A percentile compares a stretch with the other conserved stretches of the same genome.
phyloP scores from a whole-genome alignment of 2,329 filamentous ascomycete species.

The Fusarium heterosporum region DNA sequence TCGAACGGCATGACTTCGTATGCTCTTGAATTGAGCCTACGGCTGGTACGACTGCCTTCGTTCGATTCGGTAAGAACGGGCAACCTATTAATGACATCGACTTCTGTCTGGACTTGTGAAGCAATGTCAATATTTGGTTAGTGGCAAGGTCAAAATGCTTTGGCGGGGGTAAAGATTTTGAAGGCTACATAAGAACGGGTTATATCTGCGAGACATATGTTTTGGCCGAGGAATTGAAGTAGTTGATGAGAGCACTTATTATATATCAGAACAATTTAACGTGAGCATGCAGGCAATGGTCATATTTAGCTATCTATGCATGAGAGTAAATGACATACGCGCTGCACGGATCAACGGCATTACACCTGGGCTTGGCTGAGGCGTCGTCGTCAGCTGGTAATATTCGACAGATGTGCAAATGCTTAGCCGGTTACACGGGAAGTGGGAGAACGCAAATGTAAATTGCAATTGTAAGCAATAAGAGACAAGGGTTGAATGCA shows the following conservation, averaged over 20 bases:
- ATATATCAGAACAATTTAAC: conserved; percentile 52
- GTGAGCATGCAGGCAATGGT: neutral
- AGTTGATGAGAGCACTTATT: conserved; percentile 52
- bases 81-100: conserved; percentile 76
- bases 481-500: conserved; percentile 24
- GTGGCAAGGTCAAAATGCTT: conserved; percentile 81
- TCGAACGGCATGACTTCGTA: conserved; percentile 71
- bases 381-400: conserved; percentile 42
- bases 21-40: conserved; percentile 79
- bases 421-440: conserved; percentile 16
- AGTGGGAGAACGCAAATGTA: conserved; percentile 33
- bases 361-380: conserved; percentile 38
- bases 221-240: conserved; percentile 72
- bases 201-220: conserved; percentile 79
- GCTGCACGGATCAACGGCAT: conserved; percentile 38
- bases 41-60: conserved; percentile 83
- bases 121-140: conserved; percentile 78
- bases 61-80: conserved; percentile 73
- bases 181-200: conserved; percentile 81
- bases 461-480: conserved; percentile 26
- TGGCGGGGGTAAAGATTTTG: conserved; percentile 72
- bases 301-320: neutral
- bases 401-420: conserved; percentile 13
- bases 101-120: conserved; percentile 76
- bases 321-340: neutral